Evolutionary conservation across 768 basidiomycete genomes (phyloP), one percentile per base, ranked within the genome.

Genomic region (Hericium rajendrae): DNA sequence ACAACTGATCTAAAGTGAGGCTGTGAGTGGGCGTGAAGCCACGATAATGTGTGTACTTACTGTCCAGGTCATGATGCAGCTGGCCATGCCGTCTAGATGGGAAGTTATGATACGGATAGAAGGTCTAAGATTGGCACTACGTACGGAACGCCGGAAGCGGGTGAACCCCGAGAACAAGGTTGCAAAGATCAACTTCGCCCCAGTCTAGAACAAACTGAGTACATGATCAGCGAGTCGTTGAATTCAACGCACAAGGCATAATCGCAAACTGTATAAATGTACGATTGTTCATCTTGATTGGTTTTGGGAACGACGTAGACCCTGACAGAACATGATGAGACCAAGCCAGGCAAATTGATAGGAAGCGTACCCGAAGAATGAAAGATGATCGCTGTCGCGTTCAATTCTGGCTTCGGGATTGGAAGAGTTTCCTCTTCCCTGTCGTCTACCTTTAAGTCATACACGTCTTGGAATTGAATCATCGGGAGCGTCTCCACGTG

Each of bases 381-480:
- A 15, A 54, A 43, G 4, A 46, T 24, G 18, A 20, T 26, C 39
- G 38, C 13, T 15, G 15, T 43, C n/a, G 32, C 38, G 18, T 53
- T 38, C 32, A 39, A 16, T 8, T 37, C 18, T 15, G 6, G 15
- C 38, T 37, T 37, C 52, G n/a, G 10, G 16, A 53, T 18, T 18
- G 37, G 6, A 18, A 38, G n/a, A 39, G 6, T 11, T 4, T 41
- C 40, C 41, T 13, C 37, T 2, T 54, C 53, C 38, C 16, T 15
- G 6, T 16, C 24, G n/a, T 41, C 15, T 26, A 3, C 53, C 1
- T 41, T 20, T 5, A 18, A 11, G 40, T 37, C 28, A 57, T 52
- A 68, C 3, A 68, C 39, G 6, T 67, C 64, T 24, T 62, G 60
- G 50, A 68, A 68, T 10, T 57, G 39, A 1, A 62, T 63, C 16